Evolutionary conservation across 768 basidiomycete genomes (phyloP).

Genomic region (Roridomyces roridus): DNA sequence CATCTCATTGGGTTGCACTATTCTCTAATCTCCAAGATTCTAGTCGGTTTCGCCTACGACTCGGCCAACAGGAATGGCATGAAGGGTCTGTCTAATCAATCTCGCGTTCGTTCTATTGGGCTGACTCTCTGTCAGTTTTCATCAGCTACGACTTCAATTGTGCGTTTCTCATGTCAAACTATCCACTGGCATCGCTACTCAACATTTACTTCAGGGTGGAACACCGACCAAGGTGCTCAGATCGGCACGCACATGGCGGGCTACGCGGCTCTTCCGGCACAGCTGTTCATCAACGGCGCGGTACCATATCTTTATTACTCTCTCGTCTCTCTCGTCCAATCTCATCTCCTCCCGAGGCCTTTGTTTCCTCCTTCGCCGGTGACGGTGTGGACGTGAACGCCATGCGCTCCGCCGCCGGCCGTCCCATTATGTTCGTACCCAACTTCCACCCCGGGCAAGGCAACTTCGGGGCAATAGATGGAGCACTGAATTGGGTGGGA

Average conservation of each 20-base stretch:
- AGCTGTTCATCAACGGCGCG: constrained; percentile 41
- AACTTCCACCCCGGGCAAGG: constrained; percentile 24
- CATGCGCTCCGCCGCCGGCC: constrained; percentile 18
- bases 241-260: constrained; percentile 41
- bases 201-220: too few relatives aligned
- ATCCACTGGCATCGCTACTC: too few relatives aligned
- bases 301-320: neutral
- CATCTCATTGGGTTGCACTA: neutral
- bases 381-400: constrained; percentile 35
- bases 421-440: constrained; percentile 18
- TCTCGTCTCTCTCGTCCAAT: too few relatives aligned
- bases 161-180: too few relatives aligned
- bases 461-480: constrained; percentile 18
- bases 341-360: constrained; percentile 19
- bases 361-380: constrained; percentile 52
- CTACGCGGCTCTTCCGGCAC: constrained; percentile 44
- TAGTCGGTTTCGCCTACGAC: constrained; percentile 39
- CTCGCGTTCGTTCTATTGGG: neutral
- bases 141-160: constrained; percentile 28
- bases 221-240: constrained; percentile 30
- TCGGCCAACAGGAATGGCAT: constrained; percentile 36
- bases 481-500: constrained; percentile 24
- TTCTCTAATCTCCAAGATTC: neutral
- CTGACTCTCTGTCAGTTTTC: constrained; percentile 17
- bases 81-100: constrained; percentile 33